Base-by-base conservation (phyloP, 2,329 filamentous ascomycete genomes). In the Sporothrix pallida region DNA sequence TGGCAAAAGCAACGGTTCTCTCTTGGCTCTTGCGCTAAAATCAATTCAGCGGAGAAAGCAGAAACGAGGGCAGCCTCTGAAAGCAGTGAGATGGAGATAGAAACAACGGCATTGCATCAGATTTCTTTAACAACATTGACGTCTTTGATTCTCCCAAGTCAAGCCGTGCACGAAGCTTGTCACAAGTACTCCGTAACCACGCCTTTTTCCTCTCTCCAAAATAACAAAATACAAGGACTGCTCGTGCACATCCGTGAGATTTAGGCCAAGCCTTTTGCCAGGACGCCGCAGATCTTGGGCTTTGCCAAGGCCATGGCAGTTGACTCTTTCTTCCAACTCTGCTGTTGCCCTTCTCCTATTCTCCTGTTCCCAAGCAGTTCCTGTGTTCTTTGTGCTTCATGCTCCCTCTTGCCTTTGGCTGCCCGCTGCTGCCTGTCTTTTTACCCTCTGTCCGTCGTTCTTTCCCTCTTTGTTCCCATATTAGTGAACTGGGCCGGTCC, bases 21-120 rank as follows among this genome's bases (percentile, higher is more conserved):
- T 10, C 42, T 48, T 67, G 20, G 62, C 62, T 67, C 31, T 48
- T 44, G 42, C 62, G 62, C 62, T 67, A 67, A 48, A 5, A 46
- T 15, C 52, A 48, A 65, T 15, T 15, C 42, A 48, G 62, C 42
- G 62, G 42, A 65, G 62, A 23, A 46, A 6, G 31, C 31, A 37
- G 31, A 37, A 37, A 37, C 7, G 31, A 37, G 31, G 31, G 31
- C 31, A 37, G 31, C 31, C 4, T 26, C 23, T 26, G 23, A 37
- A 37, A 37, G 31, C 31, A 37, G 31, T 37, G 31, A 37, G 31
- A 37, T 37, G 31, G 31, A 7, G 31, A 37, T 37, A 37, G 31
- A 37, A 37, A 37, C 31, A 37, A 37, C 31, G 31, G 31, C 31
- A 37, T 37, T 37, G 31, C 31, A 37, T 37, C 31, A 37, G 31